A percentile compares a stretch with the other conserved stretches of the same genome.
These are phyloP conservation scores for Carex pumila DNA, from an alignment of 176 grass and related monocot genomes.

Conservation along the genomic window DNA sequence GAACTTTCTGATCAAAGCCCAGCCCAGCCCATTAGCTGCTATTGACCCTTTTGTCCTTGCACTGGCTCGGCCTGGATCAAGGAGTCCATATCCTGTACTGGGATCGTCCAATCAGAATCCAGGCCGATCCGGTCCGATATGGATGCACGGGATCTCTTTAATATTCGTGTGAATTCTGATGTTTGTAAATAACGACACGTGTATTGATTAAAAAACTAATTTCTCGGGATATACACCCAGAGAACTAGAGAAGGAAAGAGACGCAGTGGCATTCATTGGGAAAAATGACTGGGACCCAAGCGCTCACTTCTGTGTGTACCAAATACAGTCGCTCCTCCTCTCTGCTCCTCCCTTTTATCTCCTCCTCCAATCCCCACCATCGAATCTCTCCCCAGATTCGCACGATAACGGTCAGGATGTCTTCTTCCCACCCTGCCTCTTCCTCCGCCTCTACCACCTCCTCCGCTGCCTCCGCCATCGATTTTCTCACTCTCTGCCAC, in stretches of 20 bases:
- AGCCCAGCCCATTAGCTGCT: not conserved
- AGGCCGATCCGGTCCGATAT: no score
- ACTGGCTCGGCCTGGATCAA: not conserved
- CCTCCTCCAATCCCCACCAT: conserved; percentile 1
- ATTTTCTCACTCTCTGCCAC: conserved; percentile 93
- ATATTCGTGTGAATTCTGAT: no score
- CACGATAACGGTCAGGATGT: conserved; percentile 43
- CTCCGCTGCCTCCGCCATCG: conserved; percentile 69
- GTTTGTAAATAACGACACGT: not conserved
- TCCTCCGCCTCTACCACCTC: not conserved
- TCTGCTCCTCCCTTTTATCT: conserved; percentile 13
- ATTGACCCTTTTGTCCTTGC: not conserved
- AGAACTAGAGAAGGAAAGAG: not conserved
- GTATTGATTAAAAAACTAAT: not conserved
- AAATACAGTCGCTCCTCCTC: conserved; percentile 20
- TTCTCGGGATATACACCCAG: not conserved
- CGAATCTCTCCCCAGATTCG: conserved; percentile 19
- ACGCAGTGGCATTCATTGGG: not conserved
- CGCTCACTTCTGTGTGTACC: conserved; percentile 49
- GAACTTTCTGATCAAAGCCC: not conserved
- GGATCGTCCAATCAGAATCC: no score
- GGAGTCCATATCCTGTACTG: no score
- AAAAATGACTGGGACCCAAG: conserved; percentile 62
- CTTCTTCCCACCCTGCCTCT: conserved; percentile 37
- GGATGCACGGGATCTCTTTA: no score